These are phyloP conservation scores for Pyropia yezoensis DNA, from an alignment of 23 red algal genomes.

Conservation along the genomic window DNA sequence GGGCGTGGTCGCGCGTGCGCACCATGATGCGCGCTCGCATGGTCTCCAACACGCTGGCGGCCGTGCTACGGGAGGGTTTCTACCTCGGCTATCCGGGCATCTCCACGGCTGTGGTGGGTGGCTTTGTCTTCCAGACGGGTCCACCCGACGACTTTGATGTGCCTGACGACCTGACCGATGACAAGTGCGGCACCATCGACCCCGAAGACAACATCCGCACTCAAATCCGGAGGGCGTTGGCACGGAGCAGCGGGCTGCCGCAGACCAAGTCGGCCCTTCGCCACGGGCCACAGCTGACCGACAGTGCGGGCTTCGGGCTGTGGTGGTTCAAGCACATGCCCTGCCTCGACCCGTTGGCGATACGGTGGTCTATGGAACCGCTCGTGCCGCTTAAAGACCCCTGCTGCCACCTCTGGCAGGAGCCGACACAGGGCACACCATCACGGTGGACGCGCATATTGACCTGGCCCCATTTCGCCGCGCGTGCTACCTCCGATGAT, in stretches of 20 bases:
- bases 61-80: constrained; percentile 32
- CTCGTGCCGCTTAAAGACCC: not conserved
- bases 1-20: constrained; percentile 15
- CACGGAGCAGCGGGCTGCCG: not conserved
- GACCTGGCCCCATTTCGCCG: too few relatives aligned
- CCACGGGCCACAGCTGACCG: constrained; percentile 22
- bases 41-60: constrained; percentile 19
- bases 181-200: not conserved
- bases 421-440: too few relatives aligned
- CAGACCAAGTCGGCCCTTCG: constrained; percentile 23
- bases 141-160: constrained; percentile 3
- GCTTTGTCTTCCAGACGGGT: not conserved
- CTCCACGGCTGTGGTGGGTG: constrained; percentile 6
- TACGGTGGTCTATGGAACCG: constrained; percentile 1
- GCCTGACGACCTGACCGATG: not conserved
- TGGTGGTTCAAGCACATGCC: too few relatives aligned
- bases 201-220: not conserved
- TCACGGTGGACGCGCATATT: too few relatives aligned
- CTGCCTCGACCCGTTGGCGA: constrained; percentile 5
- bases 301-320: constrained; percentile 1
- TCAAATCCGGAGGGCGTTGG: constrained; percentile 6
- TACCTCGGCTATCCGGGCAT: constrained; percentile 28
- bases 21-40: constrained; percentile 10
- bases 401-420: not conserved
- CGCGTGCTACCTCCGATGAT: too few relatives aligned